phyloP scores from a whole-genome alignment of 257 asterid species.

The Penstemon barbatus region DNA sequence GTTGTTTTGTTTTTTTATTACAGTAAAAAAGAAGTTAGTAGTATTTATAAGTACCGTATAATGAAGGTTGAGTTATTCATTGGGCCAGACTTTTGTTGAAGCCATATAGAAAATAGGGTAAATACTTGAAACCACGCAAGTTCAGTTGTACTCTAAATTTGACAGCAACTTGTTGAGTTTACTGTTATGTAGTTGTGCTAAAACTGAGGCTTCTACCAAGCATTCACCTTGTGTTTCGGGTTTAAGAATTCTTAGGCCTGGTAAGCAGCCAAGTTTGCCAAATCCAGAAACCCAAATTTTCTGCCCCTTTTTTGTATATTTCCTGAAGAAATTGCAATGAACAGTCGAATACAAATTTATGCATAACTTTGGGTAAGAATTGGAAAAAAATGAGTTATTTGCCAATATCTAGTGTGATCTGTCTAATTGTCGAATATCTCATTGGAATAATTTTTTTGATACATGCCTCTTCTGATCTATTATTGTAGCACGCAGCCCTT shows the following conservation, averaged over 20 bases:
- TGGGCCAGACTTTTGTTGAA: slow-evolving; percentile 40
- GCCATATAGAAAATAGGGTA: slow-evolving; percentile 37
- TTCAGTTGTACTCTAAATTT: slow-evolving; percentile 29
- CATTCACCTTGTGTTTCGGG: slow-evolving; percentile 37
- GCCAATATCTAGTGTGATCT: too few species aligned
- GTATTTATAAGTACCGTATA: slow-evolving; percentile 39
- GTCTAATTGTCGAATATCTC: too few species aligned
- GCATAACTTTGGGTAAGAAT: too few species aligned
- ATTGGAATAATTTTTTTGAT: too few species aligned
- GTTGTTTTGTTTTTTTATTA: too few species aligned
- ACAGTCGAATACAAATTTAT: too few species aligned
- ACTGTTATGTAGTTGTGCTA: slow-evolving; percentile 50
- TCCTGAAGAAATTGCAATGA: slow-evolving; percentile 33
- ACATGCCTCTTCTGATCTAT: too few species aligned
- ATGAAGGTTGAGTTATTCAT: slow-evolving; percentile 41
- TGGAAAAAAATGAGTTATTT: too few species aligned
- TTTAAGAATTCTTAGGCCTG: slow-evolving; percentile 51
- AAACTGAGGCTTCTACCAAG: slow-evolving; percentile 42
- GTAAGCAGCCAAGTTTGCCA: slow-evolving; percentile 68
- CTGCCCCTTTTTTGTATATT: slow-evolving; percentile 51
- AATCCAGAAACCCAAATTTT: slow-evolving; percentile 56
- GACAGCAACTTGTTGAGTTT: slow-evolving; percentile 33
- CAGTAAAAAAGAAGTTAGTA: too few species aligned
- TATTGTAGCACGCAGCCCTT: too few species aligned
- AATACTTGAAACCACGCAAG: slow-evolving; percentile 46